Evolutionary conservation across 2,329 filamentous ascomycete species (phyloP).

Genomic region (Ophiocordyceps camponoti-floridani): DNA sequence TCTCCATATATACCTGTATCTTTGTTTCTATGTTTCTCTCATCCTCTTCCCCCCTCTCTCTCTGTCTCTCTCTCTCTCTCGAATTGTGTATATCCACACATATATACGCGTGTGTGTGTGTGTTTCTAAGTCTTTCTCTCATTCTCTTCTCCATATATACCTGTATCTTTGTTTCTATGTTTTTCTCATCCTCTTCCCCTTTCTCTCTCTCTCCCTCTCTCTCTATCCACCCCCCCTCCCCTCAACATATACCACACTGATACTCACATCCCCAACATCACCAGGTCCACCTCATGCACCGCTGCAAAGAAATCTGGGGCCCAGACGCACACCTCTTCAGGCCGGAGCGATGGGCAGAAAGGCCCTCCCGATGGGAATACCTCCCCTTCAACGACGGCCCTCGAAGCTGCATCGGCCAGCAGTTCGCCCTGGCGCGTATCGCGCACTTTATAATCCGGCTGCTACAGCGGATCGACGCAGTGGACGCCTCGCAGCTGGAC

Average conservation of each 20-base stretch:
- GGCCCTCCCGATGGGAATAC: constrained; percentile 9
- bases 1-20: too few species aligned
- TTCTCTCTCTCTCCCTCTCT: background rate
- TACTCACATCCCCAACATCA: background rate
- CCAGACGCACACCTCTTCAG: constrained; percentile 19
- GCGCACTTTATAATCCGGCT: constrained; percentile 7
- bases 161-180: too few species aligned
- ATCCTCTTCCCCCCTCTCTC: too few species aligned
- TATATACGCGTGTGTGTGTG: too few species aligned
- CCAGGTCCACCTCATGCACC: constrained; percentile 16
- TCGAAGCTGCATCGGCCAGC: constrained; percentile 11
- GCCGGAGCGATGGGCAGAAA: constrained; percentile 19
- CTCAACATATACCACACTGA: too few species aligned
- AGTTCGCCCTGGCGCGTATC: constrained; percentile 9
- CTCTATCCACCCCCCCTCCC: too few species aligned
- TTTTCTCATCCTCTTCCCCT: too few species aligned
- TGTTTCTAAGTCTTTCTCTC: too few species aligned
- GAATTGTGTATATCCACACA: too few species aligned
- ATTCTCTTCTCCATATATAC: too few species aligned
- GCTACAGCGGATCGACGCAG: constrained; percentile 7
- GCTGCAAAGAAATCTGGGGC: constrained; percentile 19
- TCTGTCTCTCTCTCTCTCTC: background rate
- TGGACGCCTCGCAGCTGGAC: constrained; percentile 4
- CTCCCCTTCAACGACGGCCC: constrained; percentile 11
- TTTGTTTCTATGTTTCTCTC: too few species aligned